A percentile compares a stretch with the other conserved stretches of the same genome.
These are phyloP conservation scores for Penicillium nucicola DNA, from an alignment of 495 filamentous ascomycete genomes.

Conservation along the genomic window DNA sequence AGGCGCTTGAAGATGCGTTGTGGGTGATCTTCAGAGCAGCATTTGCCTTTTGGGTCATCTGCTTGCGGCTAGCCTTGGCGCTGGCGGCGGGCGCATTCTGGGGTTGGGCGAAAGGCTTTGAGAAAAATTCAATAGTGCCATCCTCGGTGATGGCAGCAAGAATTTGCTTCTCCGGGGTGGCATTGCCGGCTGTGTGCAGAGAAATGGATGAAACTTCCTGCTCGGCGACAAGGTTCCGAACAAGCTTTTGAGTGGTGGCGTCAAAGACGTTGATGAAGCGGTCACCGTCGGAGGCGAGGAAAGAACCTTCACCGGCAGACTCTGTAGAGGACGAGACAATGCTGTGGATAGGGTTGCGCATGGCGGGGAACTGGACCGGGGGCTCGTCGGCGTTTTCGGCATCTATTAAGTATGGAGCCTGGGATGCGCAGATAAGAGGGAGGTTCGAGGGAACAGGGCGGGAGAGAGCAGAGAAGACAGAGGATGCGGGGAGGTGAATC, in stretches of 20 bases:
- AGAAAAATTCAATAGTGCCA: slow-evolving; percentile 56
- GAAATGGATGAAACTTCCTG: slow-evolving; percentile 44
- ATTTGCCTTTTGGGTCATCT: slow-evolving; percentile 49
- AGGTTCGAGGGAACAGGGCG: slow-evolving; percentile 40
- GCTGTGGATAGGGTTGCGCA: slow-evolving; percentile 51
- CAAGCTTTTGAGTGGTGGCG: slow-evolving; percentile 35
- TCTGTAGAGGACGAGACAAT: slow-evolving; percentile 41
- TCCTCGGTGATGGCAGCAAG: slow-evolving; percentile 52
- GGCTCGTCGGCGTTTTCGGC: slow-evolving; percentile 39
- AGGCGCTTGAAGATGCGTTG: slow-evolving; percentile 40
- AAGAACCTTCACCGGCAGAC: slow-evolving; percentile 30
- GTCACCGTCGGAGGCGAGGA: slow-evolving; percentile 50
- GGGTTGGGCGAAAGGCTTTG: slow-evolving; percentile 47
- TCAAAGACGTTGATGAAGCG: slow-evolving; percentile 57
- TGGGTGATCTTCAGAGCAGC: slow-evolving; percentile 47
- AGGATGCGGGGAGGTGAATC: slow-evolving; percentile 45
- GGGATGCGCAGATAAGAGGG: slow-evolving; percentile 54
- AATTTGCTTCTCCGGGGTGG: slow-evolving; percentile 35
- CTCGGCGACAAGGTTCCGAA: slow-evolving; percentile 52
- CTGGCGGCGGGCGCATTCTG: slow-evolving; percentile 28
- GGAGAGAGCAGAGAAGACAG: slow-evolving; percentile 38
- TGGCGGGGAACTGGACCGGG: slow-evolving; percentile 47
- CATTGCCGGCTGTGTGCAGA: slow-evolving; percentile 20
- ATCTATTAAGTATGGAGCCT: slow-evolving; percentile 51
- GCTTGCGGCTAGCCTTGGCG: slow-evolving; percentile 45